Conservation (phyloP, 2,329 filamentous ascomycete genomes). For the Sporothrix humicola region DNA sequence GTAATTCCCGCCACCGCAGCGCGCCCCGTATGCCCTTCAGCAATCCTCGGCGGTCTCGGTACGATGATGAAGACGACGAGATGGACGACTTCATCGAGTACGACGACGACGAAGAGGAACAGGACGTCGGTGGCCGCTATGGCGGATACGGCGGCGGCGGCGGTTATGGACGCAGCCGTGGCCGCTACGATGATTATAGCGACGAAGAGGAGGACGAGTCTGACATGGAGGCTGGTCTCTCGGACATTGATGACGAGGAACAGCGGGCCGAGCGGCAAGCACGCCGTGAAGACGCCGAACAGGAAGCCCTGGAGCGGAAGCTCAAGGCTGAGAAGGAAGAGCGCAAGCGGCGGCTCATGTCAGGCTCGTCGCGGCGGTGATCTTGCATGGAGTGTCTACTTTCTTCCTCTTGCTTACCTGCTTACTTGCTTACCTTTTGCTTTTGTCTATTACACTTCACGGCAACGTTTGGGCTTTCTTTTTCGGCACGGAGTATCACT, state of each 20-base stretch:
- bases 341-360: constrained; percentile 47
- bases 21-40: constrained; percentile 33
- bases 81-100: constrained; percentile 68
- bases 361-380: constrained; percentile 5
- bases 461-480: neutral
- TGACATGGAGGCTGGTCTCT: constrained; percentile 78
- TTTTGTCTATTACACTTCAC: neutral
- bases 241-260: constrained; percentile 77
- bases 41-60: constrained; percentile 45
- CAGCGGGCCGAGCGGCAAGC: constrained; percentile 65
- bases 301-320: constrained; percentile 65
- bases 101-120: constrained; percentile 58
- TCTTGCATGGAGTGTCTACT: neutral
- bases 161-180: neutral
- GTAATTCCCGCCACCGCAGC: constrained; percentile 1
- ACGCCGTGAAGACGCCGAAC: constrained; percentile 69
- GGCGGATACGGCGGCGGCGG: neutral
- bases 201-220: constrained; percentile 69
- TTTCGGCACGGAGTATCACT: neutral
- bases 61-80: constrained; percentile 67
- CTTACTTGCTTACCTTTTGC: no score
- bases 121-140: constrained; percentile 37
- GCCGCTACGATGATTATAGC: constrained; percentile 48
- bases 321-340: constrained; percentile 69
- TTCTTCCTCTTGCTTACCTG: neutral